Evolutionary conservation across 176 grass and related monocot genomes (phyloP).

Genomic region (Urochloa ruziziensis): DNA sequence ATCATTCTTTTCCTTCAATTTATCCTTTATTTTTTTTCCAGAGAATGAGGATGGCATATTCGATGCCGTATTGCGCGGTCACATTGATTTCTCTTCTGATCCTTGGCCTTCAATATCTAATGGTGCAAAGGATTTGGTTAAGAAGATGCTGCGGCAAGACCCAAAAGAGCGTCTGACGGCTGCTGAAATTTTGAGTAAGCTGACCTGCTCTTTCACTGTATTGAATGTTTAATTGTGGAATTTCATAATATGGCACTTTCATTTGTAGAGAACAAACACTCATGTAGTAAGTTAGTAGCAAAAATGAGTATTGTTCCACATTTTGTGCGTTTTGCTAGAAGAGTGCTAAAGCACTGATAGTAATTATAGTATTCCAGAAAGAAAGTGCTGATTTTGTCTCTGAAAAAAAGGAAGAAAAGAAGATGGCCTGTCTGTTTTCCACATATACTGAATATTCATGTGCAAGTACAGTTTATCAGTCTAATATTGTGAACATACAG

Average conservation of each 20-base stretch:
- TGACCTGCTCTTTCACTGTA: background rate
- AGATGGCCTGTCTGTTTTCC: background rate
- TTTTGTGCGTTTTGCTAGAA: slow-evolving; percentile 1
- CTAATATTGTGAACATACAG: slow-evolving; percentile 58
- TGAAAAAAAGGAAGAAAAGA: background rate
- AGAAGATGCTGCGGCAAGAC: slow-evolving; percentile 88
- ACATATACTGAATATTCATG: slow-evolving; percentile 11
- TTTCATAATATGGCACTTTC: slow-evolving; percentile 25
- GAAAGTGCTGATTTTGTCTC: background rate
- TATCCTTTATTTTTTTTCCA: slow-evolving; percentile 36
- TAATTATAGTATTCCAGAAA: background rate
- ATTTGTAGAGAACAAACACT: slow-evolving; percentile 1
- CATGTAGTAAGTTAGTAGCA: background rate
- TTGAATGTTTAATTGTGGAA: slow-evolving; percentile 14
- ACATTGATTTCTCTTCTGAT: slow-evolving; percentile 89
- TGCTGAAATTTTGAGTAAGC: slow-evolving; percentile 91
- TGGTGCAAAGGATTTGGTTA: slow-evolving; percentile 89
- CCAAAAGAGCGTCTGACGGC: slow-evolving; percentile 88
- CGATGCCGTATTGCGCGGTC: slow-evolving; percentile 62
- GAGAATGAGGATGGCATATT: slow-evolving; percentile 99
- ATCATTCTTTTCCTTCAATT: background rate
- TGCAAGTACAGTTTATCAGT: slow-evolving; percentile 10
- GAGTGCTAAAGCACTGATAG: background rate
- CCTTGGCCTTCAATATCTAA: slow-evolving; percentile 92
- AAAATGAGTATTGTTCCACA: background rate